Evolutionary conservation across 495 filamentous ascomycete genomes (phyloP), one percentile per base, ranked within the genome.

Genomic region (Podospora australis): DNA sequence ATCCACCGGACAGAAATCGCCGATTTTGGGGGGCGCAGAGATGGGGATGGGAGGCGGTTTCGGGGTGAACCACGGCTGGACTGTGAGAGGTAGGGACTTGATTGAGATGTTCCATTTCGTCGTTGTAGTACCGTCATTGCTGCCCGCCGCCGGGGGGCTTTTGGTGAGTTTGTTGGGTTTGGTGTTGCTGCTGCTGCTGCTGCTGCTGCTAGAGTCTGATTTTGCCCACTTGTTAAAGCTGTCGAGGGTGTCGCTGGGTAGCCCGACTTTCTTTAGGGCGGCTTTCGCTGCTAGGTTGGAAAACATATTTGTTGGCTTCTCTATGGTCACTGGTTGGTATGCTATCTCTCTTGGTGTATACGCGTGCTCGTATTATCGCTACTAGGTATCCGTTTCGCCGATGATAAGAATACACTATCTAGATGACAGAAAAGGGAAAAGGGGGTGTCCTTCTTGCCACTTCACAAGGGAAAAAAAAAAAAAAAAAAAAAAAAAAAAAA

Each of bases 211-310:
- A 30, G 26, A 30, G 17, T 36, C 13, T n/a, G 11, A 11, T 9
- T 24, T 30, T 14, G 47, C 11, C 8, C 49, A 54, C n/a, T n/a
- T 6, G 11, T 36, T 36, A 16, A 36, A n/a, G n/a, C 17, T 36
- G 56, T 66, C 60, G 52, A 71, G 50, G 28, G 64, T 41, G 54
- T 68, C 60, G 46, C 58, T 68, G 6, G 70, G 63, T 22, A 74
- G 39, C 45, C 71, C 70, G 29, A 58, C 60, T 52, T 73, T 76
- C 34, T 60, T 68, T 48, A 74, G 55, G 32, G 71, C 71, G 23
- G 74, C 55, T 55, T 73, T 73, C 20, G 71, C 70, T n/a, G 70
- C 69, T 29, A 76, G 59, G 54, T 59, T 69, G 49, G 68, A 52
- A 39, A 74, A 67, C 73, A 74, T 76, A 6, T 52, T 63, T 57